Conservation (phyloP, 2,329 filamentous ascomycete genomes). For the Atkinsonella hypoxylon region DNA sequence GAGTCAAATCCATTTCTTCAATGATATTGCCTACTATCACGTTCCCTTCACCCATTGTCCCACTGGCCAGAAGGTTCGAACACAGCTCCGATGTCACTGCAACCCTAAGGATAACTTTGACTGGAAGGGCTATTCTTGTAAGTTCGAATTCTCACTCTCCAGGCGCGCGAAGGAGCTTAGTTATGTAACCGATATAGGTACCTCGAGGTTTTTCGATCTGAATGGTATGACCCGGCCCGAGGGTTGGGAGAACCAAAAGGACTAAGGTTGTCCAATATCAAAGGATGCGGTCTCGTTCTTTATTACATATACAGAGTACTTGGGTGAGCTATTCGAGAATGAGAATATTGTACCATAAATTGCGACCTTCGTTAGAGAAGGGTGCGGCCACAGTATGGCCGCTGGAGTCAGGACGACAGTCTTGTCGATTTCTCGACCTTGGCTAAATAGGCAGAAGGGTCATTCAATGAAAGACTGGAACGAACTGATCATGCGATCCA, state of each 20-base stretch:
- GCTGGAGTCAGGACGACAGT: not conserved
- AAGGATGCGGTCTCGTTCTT: not conserved
- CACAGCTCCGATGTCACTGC: slow-evolving; percentile 85
- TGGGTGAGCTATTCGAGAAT: not conserved
- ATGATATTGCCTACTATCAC: slow-evolving; percentile 97
- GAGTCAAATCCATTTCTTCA: slow-evolving; percentile 95
- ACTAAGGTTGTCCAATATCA: not conserved
- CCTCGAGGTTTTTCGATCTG: slow-evolving; percentile 72
- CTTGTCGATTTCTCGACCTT: not conserved
- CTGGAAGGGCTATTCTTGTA: slow-evolving; percentile 98
- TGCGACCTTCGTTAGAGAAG: not conserved
- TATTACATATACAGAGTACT: not conserved
- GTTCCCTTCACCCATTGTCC: slow-evolving; percentile 97
- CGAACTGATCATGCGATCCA: not conserved
- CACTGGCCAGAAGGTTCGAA: slow-evolving; percentile 70
- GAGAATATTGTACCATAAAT: slow-evolving; percentile 1
- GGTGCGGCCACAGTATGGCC: not conserved
- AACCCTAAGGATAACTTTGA: slow-evolving; percentile 97
- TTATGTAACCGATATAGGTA: slow-evolving; percentile 28
- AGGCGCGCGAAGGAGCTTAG: not conserved
- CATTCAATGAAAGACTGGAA: not conserved
- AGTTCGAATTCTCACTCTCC: slow-evolving; percentile 21
- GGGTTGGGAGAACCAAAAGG: slow-evolving; percentile 50
- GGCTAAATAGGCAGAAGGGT: not conserved
- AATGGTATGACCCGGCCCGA: slow-evolving; percentile 72